Conservation (phyloP, 2,329 filamentous ascomycete genomes). For the Ustulina deusta region DNA sequence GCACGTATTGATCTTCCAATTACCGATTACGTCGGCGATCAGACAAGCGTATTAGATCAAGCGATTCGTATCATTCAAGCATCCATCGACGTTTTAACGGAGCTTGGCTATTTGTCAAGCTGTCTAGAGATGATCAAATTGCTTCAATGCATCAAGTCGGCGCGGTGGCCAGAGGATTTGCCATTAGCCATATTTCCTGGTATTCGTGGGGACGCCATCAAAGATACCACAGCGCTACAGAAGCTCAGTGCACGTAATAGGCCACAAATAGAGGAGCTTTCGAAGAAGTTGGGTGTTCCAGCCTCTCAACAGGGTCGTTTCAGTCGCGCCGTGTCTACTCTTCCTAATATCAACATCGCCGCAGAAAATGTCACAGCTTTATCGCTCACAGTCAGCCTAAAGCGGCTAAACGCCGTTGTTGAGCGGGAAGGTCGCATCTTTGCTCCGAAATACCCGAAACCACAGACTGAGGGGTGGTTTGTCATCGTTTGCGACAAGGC, state of each 20-base stretch:
- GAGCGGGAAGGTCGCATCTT: slow-evolving; percentile 80
- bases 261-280: slow-evolving; percentile 54
- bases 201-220: slow-evolving; percentile 63
- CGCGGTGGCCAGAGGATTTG: slow-evolving; percentile 87
- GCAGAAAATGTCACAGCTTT: slow-evolving; percentile 71
- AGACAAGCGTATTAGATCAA: slow-evolving; percentile 90
- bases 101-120: slow-evolving; percentile 84
- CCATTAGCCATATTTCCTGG: slow-evolving; percentile 84
- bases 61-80: slow-evolving; percentile 97
- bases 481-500: slow-evolving; percentile 76
- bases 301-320: slow-evolving; percentile 60
- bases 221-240: slow-evolving; percentile 55
- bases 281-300: slow-evolving; percentile 65
- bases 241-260: slow-evolving; percentile 50
- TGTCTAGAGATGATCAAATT: slow-evolving; percentile 85
- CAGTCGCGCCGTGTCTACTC: slow-evolving; percentile 68
- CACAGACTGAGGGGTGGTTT: slow-evolving; percentile 95
- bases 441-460: slow-evolving; percentile 91
- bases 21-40: slow-evolving; percentile 95
- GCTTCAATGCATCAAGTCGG: slow-evolving; percentile 92
- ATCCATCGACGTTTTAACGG: slow-evolving; percentile 91
- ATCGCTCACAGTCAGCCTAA: slow-evolving; percentile 72
- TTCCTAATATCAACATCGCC: slow-evolving; percentile 77
- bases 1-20: slow-evolving; percentile 93
- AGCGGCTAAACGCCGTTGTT: slow-evolving; percentile 73